Evolutionary conservation across 2,329 filamentous ascomycete species (phyloP), one percentile per base, ranked within the genome.

Genomic region (Colletotrichum musicola): DNA sequence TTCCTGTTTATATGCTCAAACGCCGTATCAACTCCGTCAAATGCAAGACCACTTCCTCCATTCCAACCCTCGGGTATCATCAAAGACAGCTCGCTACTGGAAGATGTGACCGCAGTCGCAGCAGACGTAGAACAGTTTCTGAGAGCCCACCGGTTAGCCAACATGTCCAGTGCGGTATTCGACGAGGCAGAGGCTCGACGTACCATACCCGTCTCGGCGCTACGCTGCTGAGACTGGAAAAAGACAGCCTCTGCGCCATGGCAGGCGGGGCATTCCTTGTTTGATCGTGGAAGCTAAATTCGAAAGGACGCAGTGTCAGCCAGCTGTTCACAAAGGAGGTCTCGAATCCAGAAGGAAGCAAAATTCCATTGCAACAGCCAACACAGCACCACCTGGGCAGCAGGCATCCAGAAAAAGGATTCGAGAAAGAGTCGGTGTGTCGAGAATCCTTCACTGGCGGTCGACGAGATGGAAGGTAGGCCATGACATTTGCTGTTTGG

Each of bases 171-270:
- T 10, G 47, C 30, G 10, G 5, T 53, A 54, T 7, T 38, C 30
- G 10, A 22, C 9, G 14, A n/a, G 14, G 27, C 27, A 30, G 35
- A 25, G 49, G 56, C 42, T 20, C 53, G 61, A 76, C 92, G 86
- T 82, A 98, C 96, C 96, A 99, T 99, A 84, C 96, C 96, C 51
- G 96, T 99, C 81, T 98, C 95, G 56, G 94, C 93, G 74, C 92
- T 97, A 81, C 96, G 92, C 84, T 98, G 95, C 80, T 99, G 96
- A 71, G 95, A 98, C 84, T 99, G 96, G 85, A 99, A 99, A 84
- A 97, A 99, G 69, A 99, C 97, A 53, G 95, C 94, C 82, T 98
- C 95, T 74, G 90, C 89, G 80, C 96, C 92, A 73, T 88, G 87
- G 85, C 97, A 99, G 74, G 86, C 88, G 60, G 94, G 94, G 83